phyloP scores from a whole-genome alignment of 768 basidiomycete genomes.

The Sarcodon sp. region DNA sequence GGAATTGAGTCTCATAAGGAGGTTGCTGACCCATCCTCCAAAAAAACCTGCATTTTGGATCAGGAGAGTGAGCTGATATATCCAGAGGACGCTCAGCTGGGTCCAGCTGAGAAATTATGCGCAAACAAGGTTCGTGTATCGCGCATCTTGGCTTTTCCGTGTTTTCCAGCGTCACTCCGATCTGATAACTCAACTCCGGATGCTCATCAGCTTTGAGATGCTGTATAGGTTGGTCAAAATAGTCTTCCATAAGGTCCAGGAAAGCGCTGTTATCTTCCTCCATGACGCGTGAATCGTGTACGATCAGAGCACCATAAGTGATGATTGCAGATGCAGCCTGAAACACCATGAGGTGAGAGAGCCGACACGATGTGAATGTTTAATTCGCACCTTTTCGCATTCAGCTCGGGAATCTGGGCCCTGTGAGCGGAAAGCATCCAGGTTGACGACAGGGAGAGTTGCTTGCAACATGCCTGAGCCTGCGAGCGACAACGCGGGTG shows the following conservation, averaged over 20 bases:
- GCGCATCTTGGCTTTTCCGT: constrained; percentile 89
- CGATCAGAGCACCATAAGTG: constrained; percentile 73
- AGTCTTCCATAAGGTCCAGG: constrained; percentile 86
- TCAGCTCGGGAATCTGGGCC: constrained; percentile 37
- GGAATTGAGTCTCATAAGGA: constrained; percentile 70
- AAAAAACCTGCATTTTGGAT: constrained; percentile 94
- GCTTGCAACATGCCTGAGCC: constrained; percentile 20
- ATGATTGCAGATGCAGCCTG: constrained; percentile 78
- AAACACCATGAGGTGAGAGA: neutral
- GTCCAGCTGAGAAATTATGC: constrained; percentile 65
- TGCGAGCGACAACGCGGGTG: neutral
- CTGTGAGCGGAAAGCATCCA: constrained; percentile 53
- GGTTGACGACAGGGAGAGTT: constrained; percentile 62
- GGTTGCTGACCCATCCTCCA: constrained; percentile 71
- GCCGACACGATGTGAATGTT: neutral
- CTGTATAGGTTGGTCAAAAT: constrained; percentile 63
- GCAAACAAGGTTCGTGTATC: constrained; percentile 69
- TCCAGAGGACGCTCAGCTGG: constrained; percentile 79
- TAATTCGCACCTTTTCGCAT: constrained; percentile 42
- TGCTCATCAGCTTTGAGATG: constrained; percentile 65
- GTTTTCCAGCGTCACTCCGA: constrained; percentile 92
- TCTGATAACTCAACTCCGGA: constrained; percentile 82
- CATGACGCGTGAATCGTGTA: constrained; percentile 76
- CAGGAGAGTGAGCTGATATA: constrained; percentile 64
- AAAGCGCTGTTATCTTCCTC: constrained; percentile 74